Conservation (phyloP, 2,329 filamentous ascomycete species). For the Neofusicoccum parvum region DNA sequence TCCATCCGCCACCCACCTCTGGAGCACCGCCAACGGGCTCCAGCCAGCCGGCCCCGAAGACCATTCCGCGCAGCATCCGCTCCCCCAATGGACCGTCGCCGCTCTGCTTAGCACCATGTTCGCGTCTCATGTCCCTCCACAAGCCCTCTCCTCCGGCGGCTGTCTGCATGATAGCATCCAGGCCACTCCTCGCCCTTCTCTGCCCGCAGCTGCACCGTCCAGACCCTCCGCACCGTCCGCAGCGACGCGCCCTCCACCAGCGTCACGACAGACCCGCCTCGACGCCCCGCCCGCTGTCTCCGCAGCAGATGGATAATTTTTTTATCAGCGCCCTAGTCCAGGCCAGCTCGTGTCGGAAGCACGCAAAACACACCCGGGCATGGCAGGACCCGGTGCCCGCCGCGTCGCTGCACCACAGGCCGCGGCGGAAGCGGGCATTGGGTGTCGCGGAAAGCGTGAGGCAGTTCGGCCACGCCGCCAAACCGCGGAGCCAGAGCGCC, state of each 20-base stretch:
- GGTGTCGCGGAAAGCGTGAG: slow-evolving; percentile 16
- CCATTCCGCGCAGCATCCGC: slow-evolving; percentile 3
- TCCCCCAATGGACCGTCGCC: slow-evolving; percentile 2
- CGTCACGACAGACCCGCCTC: slow-evolving; percentile 23
- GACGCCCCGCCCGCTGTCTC: slow-evolving; percentile 28
- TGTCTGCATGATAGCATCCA: slow-evolving; percentile 47
- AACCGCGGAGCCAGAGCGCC: not conserved
- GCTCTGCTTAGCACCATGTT: slow-evolving; percentile 56
- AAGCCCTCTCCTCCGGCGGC: slow-evolving; percentile 56
- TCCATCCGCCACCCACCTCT: not conserved
- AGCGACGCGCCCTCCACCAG: slow-evolving; percentile 27
- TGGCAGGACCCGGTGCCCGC: slow-evolving; percentile 20
- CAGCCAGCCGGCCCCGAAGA: not conserved
- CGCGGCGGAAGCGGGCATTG: slow-evolving; percentile 27
- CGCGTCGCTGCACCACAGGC: slow-evolving; percentile 24
- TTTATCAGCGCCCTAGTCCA: slow-evolving; percentile 58
- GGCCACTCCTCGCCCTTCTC: slow-evolving; percentile 36
- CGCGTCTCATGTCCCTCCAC: slow-evolving; percentile 65
- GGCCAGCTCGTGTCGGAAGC: slow-evolving; percentile 54
- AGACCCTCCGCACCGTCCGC: slow-evolving; percentile 5
- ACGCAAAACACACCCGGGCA: slow-evolving; percentile 42
- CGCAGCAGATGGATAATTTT: slow-evolving; percentile 50
- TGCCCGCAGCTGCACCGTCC: slow-evolving; percentile 27
- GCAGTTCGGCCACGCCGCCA: slow-evolving; percentile 21
- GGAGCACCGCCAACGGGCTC: not conserved